phyloP scores from a whole-genome alignment of 148 eudicot species.

The Pouteria glomerata region DNA sequence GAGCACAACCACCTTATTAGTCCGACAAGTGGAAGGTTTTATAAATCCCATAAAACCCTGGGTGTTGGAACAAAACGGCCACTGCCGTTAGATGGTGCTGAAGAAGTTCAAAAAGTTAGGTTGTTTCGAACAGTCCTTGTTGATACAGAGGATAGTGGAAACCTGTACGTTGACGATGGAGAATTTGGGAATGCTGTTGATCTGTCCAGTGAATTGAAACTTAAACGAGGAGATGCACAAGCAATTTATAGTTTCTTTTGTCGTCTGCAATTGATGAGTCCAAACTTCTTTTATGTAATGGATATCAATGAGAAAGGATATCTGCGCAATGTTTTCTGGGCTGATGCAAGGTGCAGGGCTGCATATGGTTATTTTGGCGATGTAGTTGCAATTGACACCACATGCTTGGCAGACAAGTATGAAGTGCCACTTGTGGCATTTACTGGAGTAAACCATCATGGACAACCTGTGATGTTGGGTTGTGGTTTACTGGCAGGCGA shows the following conservation, averaged over 20 bases:
- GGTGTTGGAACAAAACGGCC: constrained; percentile 26
- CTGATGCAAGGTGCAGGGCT: constrained; percentile 27
- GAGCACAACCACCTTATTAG: constrained; percentile 32
- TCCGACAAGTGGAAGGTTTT: constrained; percentile 21
- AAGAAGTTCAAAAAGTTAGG: constrained; percentile 25
- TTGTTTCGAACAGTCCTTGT: constrained; percentile 30
- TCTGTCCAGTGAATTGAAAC: constrained; percentile 19
- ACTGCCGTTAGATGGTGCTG: constrained; percentile 9
- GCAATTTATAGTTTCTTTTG: constrained; percentile 18
- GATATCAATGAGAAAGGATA: constrained; percentile 35
- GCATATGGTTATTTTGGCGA: constrained; percentile 34
- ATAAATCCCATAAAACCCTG: constrained; percentile 26
- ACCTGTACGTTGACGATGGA: constrained; percentile 15
- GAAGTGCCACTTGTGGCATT: constrained; percentile 34
- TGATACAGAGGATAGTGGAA: constrained; percentile 23
- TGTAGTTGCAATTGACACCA: constrained; percentile 21
- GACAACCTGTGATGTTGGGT: constrained; percentile 27
- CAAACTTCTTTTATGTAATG: constrained; percentile 31
- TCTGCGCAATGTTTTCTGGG: constrained; percentile 32
- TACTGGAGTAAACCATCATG: constrained; percentile 32
- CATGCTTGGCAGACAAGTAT: constrained; percentile 19
- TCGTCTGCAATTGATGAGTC: constrained; percentile 20
- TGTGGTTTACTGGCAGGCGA: constrained; percentile 27
- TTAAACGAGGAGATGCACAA: constrained; percentile 31
- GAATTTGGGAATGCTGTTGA: constrained; percentile 17